phyloP scores from a whole-genome alignment of 1,139 yeast genomes.

The Suhomyces bokatorum region DNA sequence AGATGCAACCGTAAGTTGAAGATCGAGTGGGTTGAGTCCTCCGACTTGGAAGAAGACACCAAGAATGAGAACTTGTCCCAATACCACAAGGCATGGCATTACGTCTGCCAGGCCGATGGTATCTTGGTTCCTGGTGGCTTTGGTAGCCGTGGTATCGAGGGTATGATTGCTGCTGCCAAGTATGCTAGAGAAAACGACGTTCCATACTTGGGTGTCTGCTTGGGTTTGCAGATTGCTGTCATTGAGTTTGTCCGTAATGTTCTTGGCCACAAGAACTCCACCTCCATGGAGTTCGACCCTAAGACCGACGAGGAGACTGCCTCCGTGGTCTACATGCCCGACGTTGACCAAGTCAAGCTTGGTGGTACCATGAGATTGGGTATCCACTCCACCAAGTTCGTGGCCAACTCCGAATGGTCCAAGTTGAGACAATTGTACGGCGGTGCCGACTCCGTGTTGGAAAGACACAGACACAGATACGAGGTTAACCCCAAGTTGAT shows the following conservation, averaged over 20 bases:
- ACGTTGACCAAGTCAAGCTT: constrained; percentile 89
- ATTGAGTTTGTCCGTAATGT: constrained; percentile 89
- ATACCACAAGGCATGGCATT: constrained; percentile 95
- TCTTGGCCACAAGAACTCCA: constrained; percentile 66
- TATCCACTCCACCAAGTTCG: constrained; percentile 84
- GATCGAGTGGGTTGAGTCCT: constrained; percentile 94
- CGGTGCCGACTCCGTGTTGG: constrained; percentile 64
- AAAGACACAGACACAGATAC: constrained; percentile 98
- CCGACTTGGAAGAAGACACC: constrained; percentile 78
- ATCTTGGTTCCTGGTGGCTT: constrained; percentile 98
- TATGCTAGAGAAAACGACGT: constrained; percentile 95
- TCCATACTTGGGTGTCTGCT: constrained; percentile 95
- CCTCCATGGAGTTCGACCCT: constrained; percentile 83
- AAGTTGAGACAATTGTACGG: constrained; percentile 81
- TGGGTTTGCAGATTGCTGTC: constrained; percentile 96
- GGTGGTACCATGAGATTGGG: constrained; percentile 99
- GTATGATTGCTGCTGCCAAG: constrained; percentile 95
- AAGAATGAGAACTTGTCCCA: constrained; percentile 65
- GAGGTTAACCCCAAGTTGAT: constrained; percentile 90
- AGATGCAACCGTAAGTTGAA: constrained; percentile 79
- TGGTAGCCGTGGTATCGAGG: constrained; percentile 96
- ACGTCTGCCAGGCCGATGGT: constrained; percentile 93
- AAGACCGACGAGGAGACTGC: constrained; percentile 62
- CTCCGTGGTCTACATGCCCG: constrained; percentile 97
- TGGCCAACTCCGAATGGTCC: constrained; percentile 66